Evolutionary conservation across 352 stramenopile species (phyloP), one percentile per base, ranked within the genome.

Genomic region (Poterioochromonas sp.): DNA sequence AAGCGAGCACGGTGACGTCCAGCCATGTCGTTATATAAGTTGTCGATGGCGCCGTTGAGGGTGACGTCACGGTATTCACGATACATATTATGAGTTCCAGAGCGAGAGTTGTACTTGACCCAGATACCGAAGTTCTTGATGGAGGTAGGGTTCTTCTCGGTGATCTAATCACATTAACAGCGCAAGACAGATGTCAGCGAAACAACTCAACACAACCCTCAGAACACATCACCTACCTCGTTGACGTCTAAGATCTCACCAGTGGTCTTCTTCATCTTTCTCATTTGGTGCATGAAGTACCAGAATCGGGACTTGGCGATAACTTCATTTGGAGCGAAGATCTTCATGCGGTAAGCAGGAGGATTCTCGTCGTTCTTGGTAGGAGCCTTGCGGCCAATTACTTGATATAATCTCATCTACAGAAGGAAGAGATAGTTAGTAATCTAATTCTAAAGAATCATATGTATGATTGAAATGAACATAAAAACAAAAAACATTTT

Each of bases 241-340:
- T 98, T 97, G 81, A 97, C 88, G 87, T 98, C 93, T 74, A 99
- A 87, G 86, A 99, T 99, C 87, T 99, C 95, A 85, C 96, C 96
- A 70, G 95, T 99, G 76, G 94, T 98, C 91, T 98, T 99, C 93
- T 99, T 99, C 95, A 99, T 98, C 91, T 99, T 99, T 83, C 95
- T 93, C 89, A 99, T 98, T 90, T 99, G 94, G 87, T 98, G 95
- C 84, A 99, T 93, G 88, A 99, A 99, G 90, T 99, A 99, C 95
- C 96, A 99, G 91, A 99, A 99, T 85, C 96, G 96, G 79, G 94
- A 99, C 89, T 98, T 97, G 81, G 95, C 95, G 78, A 97, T 92
- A 79, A 99, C 94, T 83, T 89, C 84, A 87, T 96, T 96, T 60
- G 90, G 89, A 51, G 92, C 91, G 83, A 97, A 97, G 79, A 93